Evolutionary conservation across 768 basidiomycete species (phyloP).

Genomic region (Termitomyces sp.): DNA sequence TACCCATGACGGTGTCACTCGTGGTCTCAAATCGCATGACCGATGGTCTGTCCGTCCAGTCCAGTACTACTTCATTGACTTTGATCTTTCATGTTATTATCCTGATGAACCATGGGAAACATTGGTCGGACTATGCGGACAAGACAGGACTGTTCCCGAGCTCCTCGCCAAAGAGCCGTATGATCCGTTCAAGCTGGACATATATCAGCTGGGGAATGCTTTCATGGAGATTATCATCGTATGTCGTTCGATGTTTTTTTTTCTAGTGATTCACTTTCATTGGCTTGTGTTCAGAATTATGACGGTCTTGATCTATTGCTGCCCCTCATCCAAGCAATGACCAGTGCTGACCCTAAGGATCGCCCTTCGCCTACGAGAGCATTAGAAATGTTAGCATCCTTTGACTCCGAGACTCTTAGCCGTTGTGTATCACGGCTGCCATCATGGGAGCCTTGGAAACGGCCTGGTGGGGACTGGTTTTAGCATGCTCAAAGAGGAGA

Average conservation of each 20-base stretch:
- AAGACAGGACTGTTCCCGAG: slow-evolving; percentile 21
- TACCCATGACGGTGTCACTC: neutral
- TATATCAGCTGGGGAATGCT: slow-evolving; percentile 21
- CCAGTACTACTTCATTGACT: slow-evolving; percentile 4
- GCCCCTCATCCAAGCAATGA: no score
- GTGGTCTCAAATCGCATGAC: neutral
- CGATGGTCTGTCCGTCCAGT: slow-evolving; percentile 19
- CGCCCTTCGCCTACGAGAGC: no score
- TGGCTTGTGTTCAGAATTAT: no score
- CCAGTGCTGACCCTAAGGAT: no score
- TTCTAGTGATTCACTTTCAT: no score
- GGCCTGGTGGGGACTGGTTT: no score
- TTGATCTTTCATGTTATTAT: slow-evolving; percentile 15
- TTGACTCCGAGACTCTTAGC: no score
- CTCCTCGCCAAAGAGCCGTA: slow-evolving; percentile 17
- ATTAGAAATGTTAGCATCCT: no score
- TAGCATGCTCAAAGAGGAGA: no score
- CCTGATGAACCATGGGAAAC: neutral
- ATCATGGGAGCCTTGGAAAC: no score
- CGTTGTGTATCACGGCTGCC: no score
- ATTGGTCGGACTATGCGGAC: slow-evolving; percentile 9
- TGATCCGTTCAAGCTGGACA: slow-evolving; percentile 26
- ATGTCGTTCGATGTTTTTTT: neutral
- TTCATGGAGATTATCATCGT: slow-evolving; percentile 3
- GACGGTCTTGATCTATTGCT: no score